Base-by-base conservation (phyloP, 352 stramenopile genomes). In the Salisapilia sapeloensis region DNA sequence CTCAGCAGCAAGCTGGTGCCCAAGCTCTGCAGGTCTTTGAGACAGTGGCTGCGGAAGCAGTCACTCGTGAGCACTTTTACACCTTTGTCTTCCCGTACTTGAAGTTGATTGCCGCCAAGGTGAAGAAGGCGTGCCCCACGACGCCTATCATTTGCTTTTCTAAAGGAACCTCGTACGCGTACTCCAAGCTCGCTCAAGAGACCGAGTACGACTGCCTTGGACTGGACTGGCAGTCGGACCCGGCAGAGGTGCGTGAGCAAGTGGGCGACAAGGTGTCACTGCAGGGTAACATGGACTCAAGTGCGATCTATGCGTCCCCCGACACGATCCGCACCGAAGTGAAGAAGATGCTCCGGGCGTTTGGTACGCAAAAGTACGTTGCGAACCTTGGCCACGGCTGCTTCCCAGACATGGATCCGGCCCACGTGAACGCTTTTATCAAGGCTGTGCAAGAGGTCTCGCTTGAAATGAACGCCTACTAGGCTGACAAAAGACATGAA, bases 11-110 rank as follows among this genome's bases (percentile, higher is more conserved):
- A 32, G 84, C 82, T 7, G 93, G 94, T 29, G 91, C 90, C 3
- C 86, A 98, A 47, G 89, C 91, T 32, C 54, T 98, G 6, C 91
- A 98, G 57, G 69, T 99, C 7, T 98, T 99, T 50, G 94, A 99
- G 54, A 94, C 65, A 20, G 96, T 97, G 49, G 95, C 89, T 21
- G 95, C 93, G 2, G 75, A 87, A 42, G 93, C 95, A 59, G 56
- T 96, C 32, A 96, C 72, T 12, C 84, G 95, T 48, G 71, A 81
- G 24, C 75, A 96, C 48, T 99, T 96, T 50, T 77, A 92, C 40
- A 84, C 95, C 38, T 96, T 95, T 60, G 86, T 85, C 25, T 82
- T 97, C 50, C 92, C 94, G 25, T 92, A 92, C 56, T 45, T 93
- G 44, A 56, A 60, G 33, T 57, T 86, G 42, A 90, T 90, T 30